Conservation (phyloP, 257 asterid genomes). For the Verbena officinalis region DNA sequence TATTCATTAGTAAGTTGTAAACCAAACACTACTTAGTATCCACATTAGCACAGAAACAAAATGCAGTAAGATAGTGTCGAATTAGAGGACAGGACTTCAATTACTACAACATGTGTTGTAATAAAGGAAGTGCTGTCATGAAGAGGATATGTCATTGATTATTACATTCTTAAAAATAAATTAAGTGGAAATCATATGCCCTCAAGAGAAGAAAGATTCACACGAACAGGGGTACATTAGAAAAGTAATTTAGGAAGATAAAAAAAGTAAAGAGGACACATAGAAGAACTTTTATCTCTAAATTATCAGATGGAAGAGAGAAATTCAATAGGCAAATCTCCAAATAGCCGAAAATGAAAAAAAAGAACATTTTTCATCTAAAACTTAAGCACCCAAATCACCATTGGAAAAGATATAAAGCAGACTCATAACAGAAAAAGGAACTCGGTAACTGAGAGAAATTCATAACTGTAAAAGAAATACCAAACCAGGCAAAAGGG, state of each 20-base stretch:
- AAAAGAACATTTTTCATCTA: slow-evolving; percentile 22
- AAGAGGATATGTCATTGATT: not conserved
- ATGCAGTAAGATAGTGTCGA: not conserved
- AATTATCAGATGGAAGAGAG: too few relatives aligned
- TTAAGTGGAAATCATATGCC: not conserved
- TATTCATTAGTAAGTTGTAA: too few relatives aligned
- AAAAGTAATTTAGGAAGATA: not conserved
- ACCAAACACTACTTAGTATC: not conserved
- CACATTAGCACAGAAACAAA: not conserved
- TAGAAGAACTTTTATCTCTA: not conserved
- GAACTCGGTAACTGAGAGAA: not conserved
- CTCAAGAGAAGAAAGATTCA: too few relatives aligned
- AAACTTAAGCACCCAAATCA: slow-evolving; percentile 34
- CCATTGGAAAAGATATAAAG: slow-evolving; percentile 23
- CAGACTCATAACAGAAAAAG: not conserved
- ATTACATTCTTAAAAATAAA: not conserved
- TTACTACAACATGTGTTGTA: not conserved
- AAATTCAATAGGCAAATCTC: not conserved
- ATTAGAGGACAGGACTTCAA: not conserved
- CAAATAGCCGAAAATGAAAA: slow-evolving; percentile 4
- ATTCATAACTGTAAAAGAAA: too few relatives aligned
- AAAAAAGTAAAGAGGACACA: not conserved
- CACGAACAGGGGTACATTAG: not conserved
- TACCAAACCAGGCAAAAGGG: slow-evolving; percentile 4
- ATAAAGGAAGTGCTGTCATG: not conserved